These are phyloP conservation scores for Thalassiosira sp. DNA, from an alignment of 352 stramenopile genomes.

Conservation along the genomic window DNA sequence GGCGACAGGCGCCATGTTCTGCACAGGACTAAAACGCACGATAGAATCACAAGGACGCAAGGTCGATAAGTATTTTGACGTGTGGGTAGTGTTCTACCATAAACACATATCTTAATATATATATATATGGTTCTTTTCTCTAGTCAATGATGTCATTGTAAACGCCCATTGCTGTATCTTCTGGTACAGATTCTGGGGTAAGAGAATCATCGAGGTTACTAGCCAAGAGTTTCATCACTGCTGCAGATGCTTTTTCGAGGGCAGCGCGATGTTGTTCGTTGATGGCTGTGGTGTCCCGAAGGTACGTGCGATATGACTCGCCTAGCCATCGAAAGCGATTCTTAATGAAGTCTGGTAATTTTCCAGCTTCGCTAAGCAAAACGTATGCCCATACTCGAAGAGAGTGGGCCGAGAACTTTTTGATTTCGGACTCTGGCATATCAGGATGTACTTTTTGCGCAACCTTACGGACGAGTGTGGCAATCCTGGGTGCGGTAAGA, in stretches of 20 bases:
- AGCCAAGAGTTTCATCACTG: not conserved
- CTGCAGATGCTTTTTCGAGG: not conserved
- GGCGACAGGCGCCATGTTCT: too few relatives aligned
- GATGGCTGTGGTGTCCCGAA: conserved; percentile 8
- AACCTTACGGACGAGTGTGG: not conserved
- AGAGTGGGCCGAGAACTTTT: conserved; percentile 26
- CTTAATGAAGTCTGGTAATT: conserved; percentile 14
- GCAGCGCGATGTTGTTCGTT: conserved; percentile 5
- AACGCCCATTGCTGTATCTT: not conserved
- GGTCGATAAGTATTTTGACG: too few relatives aligned
- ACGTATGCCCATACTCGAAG: conserved; percentile 34
- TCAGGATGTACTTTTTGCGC: not conserved
- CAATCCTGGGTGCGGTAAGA: not conserved
- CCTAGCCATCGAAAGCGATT: conserved; percentile 19
- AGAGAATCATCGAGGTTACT: not conserved
- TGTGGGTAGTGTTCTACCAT: too few relatives aligned
- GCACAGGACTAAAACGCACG: too few relatives aligned
- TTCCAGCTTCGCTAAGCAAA: conserved; percentile 19
- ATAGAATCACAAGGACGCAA: too few relatives aligned
- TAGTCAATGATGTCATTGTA: not conserved
- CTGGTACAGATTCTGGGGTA: not conserved
- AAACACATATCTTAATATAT: too few relatives aligned
- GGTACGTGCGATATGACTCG: conserved; percentile 23
- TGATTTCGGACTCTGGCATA: not conserved
- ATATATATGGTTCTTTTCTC: too few relatives aligned